Conservation (phyloP, 345 rosid genomes). For the Corchorus capsularis region DNA sequence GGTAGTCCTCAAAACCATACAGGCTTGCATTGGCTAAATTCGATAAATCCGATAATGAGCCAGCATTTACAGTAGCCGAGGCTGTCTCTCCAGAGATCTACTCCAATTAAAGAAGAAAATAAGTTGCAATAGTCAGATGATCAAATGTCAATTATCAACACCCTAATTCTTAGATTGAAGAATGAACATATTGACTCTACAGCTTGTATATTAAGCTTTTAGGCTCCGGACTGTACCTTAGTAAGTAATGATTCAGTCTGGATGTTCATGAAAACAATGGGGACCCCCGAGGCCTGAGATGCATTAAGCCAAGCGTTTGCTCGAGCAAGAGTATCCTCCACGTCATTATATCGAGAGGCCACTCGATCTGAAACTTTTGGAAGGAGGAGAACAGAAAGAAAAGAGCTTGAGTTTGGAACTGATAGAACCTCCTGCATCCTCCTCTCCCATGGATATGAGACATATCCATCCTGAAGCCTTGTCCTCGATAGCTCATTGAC, state of each 20-base stretch:
- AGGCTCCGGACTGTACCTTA: constrained; percentile 50
- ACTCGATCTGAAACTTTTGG: constrained; percentile 80
- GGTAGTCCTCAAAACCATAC: constrained; percentile 97
- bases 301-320: constrained; percentile 89
- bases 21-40: constrained; percentile 74
- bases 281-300: constrained; percentile 81
- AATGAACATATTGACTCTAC: not conserved
- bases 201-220: not conserved
- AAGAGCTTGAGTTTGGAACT: constrained; percentile 77
- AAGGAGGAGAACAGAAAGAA: constrained; percentile 84
- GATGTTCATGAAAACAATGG: constrained; percentile 80
- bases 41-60: constrained; percentile 79
- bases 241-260: constrained; percentile 95
- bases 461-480: constrained; percentile 94
- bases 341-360: constrained; percentile 80
- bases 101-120: constrained; percentile 9
- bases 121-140: not conserved
- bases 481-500: constrained; percentile 66
- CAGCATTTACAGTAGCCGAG: constrained; percentile 79
- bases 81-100: constrained; percentile 98
- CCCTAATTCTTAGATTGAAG: not conserved
- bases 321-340: constrained; percentile 96
- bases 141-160: not conserved
- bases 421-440: constrained; percentile 66
- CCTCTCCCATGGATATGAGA: constrained; percentile 81